Evolutionary conservation across 495 filamentous ascomycete genomes (phyloP), one percentile per base, ranked within the genome.

Genomic region (Tuber indicum): DNA sequence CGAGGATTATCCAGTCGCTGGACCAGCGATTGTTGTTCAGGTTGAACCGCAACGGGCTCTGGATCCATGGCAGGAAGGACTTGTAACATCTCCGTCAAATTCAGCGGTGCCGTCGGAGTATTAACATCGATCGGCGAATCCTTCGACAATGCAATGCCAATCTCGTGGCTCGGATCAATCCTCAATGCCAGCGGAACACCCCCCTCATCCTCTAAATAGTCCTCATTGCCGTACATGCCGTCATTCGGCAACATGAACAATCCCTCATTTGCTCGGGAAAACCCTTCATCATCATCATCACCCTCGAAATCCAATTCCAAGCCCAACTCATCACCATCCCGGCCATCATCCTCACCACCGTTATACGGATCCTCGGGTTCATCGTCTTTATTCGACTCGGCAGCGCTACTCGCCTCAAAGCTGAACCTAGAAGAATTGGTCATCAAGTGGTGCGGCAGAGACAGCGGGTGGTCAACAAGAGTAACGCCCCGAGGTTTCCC

Each of bases 281-380:
- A 86, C 7, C 85, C 87, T 66, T 88, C 88, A 52, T 87, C 83
- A 19, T 90, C 89, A 43, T 90, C 89, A 43, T 89, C 87, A 47
- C 87, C 75, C 26, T 79, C 93, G 79, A 93, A 91, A 74, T 93
- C 90, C 78, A 92, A 96, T 79, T 94, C 94, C 45, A 94, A 84
- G 75, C 94, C 92, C 78, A 93, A 92, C 49, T 90, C 88, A 42
- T 88, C 86, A n/a, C 82, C 76, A 5, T 82, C 77, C 58, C 74
- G 71, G 43, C 66, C 75, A 7, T 71, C 74, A 74, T 84, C 73
- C 83, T 87, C 46, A 84, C 86, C 75, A 84, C 85, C 75, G 23
- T 58, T 58, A 26, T 66, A 66, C 14, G 58, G 58, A 75, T 90
- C 89, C 58, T 88, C 86, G 76, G 88, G 89, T 72, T 91, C 52